Conservation (phyloP, 2,329 filamentous ascomycete genomes). For the Cercospora beticola region DNA sequence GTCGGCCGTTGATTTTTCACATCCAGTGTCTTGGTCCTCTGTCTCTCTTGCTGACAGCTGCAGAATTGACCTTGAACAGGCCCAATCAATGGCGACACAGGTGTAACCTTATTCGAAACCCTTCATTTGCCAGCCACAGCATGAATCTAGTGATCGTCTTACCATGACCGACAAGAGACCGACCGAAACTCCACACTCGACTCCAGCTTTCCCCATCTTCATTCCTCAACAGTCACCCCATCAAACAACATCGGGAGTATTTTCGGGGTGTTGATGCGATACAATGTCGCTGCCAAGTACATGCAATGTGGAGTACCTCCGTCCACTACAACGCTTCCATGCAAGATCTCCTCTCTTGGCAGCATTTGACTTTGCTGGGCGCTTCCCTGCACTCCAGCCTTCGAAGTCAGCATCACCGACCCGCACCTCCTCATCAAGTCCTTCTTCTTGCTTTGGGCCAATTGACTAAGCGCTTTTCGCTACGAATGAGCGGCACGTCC, state of each 20-base stretch:
- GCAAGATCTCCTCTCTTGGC: conserved; percentile 5
- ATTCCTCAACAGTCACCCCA: neutral
- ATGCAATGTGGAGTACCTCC: neutral
- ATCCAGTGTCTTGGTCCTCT: too few species aligned
- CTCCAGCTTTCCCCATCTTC: neutral
- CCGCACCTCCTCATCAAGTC: neutral
- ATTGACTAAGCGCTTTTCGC: neutral
- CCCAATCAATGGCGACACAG: neutral
- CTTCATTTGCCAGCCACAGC: neutral
- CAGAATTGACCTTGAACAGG: neutral
- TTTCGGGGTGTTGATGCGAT: neutral
- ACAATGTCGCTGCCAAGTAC: neutral
- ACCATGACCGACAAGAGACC: neutral
- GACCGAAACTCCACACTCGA: neutral
- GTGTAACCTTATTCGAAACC: neutral
- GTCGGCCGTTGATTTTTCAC: too few species aligned
- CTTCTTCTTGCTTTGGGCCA: neutral
- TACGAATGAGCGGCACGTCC: neutral
- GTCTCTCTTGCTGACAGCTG: too few species aligned
- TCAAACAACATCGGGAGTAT: neutral
- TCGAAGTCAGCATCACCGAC: neutral
- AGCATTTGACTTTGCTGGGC: neutral
- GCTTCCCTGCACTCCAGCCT: conserved; percentile 1
- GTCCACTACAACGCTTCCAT: neutral
- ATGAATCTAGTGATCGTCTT: neutral